Conservation (phyloP, 2,329 filamentous ascomycete species). For the Hypoxylon sp. region DNA sequence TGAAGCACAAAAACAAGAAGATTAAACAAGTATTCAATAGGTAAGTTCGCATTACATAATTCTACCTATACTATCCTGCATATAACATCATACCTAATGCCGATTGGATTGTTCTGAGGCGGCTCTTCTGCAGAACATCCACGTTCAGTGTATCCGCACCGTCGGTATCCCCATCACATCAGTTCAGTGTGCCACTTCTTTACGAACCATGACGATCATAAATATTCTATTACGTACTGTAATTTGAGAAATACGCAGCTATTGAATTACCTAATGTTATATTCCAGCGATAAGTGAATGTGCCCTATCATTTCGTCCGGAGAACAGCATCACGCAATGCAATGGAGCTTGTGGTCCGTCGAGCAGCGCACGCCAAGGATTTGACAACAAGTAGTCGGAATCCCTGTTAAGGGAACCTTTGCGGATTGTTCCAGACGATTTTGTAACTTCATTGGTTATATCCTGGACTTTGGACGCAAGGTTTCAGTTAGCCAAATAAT, state of each 20-base stretch:
- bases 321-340: neutral
- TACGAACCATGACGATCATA: neutral
- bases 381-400: neutral
- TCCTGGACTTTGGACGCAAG: neutral
- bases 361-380: neutral
- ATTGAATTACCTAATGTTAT: neutral
- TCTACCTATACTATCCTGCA: neutral
- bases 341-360: neutral
- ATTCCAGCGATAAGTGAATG: neutral
- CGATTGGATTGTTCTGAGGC: neutral
- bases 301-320: neutral
- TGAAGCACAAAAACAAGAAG: neutral
- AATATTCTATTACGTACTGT: neutral
- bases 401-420: neutral
- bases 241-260: neutral
- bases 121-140: neutral
- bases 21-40: neutral
- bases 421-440: neutral
- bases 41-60: neutral
- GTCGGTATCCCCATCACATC: neutral
- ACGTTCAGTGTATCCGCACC: neutral
- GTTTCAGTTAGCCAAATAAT: neutral
- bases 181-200: neutral
- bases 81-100: neutral
- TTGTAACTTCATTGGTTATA: neutral